Conservation (phyloP, 768 basidiomycete genomes). For the Clavaria fumosa region DNA sequence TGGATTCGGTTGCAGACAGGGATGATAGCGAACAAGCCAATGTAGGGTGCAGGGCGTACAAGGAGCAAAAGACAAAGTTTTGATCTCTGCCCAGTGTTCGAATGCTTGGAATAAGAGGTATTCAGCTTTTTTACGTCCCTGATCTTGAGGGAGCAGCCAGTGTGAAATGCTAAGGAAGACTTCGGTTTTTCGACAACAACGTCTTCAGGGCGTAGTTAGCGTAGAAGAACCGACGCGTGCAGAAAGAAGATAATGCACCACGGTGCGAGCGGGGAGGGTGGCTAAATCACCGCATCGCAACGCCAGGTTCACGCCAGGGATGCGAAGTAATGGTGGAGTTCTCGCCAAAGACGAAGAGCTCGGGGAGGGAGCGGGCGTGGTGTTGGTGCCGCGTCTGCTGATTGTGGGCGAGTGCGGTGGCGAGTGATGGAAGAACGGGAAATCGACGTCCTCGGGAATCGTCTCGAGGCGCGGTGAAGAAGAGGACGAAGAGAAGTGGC, state of each 20-base stretch:
- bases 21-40: background rate
- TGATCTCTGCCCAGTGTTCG: too few relatives aligned
- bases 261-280: conserved; percentile 6
- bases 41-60: too few relatives aligned
- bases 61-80: too few relatives aligned
- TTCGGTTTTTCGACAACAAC: too few relatives aligned
- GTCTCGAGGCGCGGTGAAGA: conserved; percentile 5
- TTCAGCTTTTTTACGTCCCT: too few relatives aligned
- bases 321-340: background rate
- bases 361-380: background rate
- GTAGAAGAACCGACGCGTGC: background rate
- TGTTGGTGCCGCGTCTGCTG: too few relatives aligned
- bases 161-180: too few relatives aligned
- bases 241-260: conserved; percentile 5
- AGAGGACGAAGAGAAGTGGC: conserved; percentile 2
- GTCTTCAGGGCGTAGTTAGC: too few relatives aligned
- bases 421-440: background rate
- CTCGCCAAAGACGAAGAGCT: background rate
- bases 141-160: too few relatives aligned
- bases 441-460: conserved; percentile 6
- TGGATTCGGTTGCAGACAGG: background rate
- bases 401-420: too few relatives aligned
- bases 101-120: too few relatives aligned
- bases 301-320: conserved; percentile 5
- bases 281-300: conserved; percentile 5